Evolutionary conservation across 371 early-diverging fungal species (phyloP).

Genomic region (Massospora cicadina): DNA sequence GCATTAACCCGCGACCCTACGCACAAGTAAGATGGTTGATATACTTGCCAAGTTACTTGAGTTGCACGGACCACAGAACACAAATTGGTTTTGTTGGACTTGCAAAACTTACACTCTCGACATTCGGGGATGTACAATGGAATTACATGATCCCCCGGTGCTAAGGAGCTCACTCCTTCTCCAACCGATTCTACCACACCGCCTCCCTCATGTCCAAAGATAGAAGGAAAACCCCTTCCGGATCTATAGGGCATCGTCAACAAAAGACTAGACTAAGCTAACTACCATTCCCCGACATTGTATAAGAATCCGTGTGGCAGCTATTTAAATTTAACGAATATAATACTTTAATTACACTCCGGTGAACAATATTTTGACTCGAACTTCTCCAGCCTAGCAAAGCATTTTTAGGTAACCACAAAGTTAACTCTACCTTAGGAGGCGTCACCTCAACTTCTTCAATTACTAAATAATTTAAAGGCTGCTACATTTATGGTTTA

Average conservation of each 20-base stretch:
- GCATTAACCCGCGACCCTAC: constrained; percentile 81
- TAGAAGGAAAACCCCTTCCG: constrained; percentile 78
- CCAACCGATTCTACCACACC: constrained; percentile 93
- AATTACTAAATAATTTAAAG: constrained; percentile 30
- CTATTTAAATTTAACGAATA: constrained; percentile 14
- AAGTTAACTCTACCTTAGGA: constrained; percentile 33
- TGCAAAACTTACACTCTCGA: constrained; percentile 88
- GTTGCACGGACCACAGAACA: constrained; percentile 80
- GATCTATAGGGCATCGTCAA: constrained; percentile 28
- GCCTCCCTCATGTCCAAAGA: constrained; percentile 92
- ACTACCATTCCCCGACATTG: constrained; percentile 67
- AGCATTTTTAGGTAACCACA: background rate
- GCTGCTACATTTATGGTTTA: constrained; percentile 24
- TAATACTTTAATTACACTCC: constrained; percentile 43
- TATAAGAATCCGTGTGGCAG: constrained; percentile 89
- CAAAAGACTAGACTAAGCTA: background rate
- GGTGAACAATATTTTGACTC: constrained; percentile 75
- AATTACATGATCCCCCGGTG: constrained; percentile 85
- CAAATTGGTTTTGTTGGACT: constrained; percentile 85
- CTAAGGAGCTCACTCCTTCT: constrained; percentile 82
- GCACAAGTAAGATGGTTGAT: background rate
- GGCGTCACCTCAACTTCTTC: constrained; percentile 85
- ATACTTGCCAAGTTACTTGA: constrained; percentile 30
- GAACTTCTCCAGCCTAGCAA: constrained; percentile 67
- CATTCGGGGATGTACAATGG: constrained; percentile 91